Evolutionary conservation across 148 eudicot species (phyloP).

Genomic region (Persicaria tinctoria): DNA sequence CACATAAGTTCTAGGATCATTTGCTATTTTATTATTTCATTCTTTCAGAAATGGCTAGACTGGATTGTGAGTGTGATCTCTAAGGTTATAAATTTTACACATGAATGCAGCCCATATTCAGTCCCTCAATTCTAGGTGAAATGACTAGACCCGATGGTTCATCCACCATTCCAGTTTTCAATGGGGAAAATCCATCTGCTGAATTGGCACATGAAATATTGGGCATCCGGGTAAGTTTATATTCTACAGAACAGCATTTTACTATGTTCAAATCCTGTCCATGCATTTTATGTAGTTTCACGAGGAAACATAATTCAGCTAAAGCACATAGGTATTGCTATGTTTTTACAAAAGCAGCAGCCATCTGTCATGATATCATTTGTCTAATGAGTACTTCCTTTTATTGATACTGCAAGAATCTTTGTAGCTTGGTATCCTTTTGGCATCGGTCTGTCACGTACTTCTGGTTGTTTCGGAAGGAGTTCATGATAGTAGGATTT

Average conservation of each 20-base stretch:
- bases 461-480: conserved; percentile 83
- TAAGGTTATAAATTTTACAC: not conserved
- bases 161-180: conserved; percentile 54
- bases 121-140: conserved; percentile 80
- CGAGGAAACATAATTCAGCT: not conserved
- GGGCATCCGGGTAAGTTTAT: conserved; percentile 67
- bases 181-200: conserved; percentile 71
- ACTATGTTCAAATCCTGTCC: not conserved
- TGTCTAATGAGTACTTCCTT: conserved; percentile 18
- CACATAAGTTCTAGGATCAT: not conserved
- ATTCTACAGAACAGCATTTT: not conserved
- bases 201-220: conserved; percentile 82
- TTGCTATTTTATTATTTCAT: conserved; percentile 2
- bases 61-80: not conserved
- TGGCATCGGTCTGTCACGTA: conserved; percentile 83
- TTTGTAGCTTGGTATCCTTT: conserved; percentile 87
- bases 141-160: conserved; percentile 87
- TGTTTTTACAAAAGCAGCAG: not conserved
- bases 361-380: not conserved
- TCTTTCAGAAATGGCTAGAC: not conserved
- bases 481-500: conserved; percentile 68
- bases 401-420: conserved; percentile 60
- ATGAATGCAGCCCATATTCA: conserved; percentile 61
- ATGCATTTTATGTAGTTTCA: not conserved
- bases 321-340: not conserved